phyloP scores from a whole-genome alignment of 1,139 yeast species.

The Waltiozyma sp. region DNA sequence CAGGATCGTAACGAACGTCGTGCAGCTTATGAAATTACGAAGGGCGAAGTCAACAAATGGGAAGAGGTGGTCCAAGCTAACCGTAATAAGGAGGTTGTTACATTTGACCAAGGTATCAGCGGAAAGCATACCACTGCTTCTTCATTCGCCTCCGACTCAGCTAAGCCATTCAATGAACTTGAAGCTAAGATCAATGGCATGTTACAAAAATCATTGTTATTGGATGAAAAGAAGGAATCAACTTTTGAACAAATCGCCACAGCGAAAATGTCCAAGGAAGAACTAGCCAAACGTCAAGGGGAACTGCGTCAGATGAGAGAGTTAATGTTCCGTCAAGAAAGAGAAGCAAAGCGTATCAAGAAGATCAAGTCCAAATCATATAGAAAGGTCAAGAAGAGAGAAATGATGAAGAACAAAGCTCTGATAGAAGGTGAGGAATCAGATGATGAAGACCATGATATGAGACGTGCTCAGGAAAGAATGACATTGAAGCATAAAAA shows the following conservation, averaged over 20 bases:
- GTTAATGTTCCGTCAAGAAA: constrained; percentile 90
- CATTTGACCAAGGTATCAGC: constrained; percentile 43
- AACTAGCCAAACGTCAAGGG: constrained; percentile 62
- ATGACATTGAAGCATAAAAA: constrained; percentile 88
- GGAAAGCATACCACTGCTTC: constrained; percentile 36
- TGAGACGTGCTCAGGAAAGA: constrained; percentile 77
- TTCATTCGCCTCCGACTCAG: constrained; percentile 39
- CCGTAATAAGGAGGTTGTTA: constrained; percentile 74
- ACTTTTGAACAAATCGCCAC: constrained; percentile 80
- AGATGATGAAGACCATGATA: constrained; percentile 55
- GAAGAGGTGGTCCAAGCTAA: constrained; percentile 69
- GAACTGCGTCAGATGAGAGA: constrained; percentile 91
- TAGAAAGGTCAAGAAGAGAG: constrained; percentile 80
- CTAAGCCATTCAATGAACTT: constrained; percentile 39
- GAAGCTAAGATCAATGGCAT: constrained; percentile 58
- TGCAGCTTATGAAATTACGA: constrained; percentile 86
- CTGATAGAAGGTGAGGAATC: constrained; percentile 58
- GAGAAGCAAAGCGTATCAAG: constrained; percentile 80
- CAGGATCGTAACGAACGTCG: constrained; percentile 79
- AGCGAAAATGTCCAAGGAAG: constrained; percentile 76
- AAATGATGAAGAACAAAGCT: constrained; percentile 56
- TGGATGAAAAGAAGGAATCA: constrained; percentile 66
- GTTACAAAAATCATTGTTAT: constrained; percentile 52
- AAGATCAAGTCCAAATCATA: constrained; percentile 89
- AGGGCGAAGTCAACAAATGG: constrained; percentile 83